phyloP scores from a whole-genome alignment of 495 filamentous ascomycete species.

The Aspergillus kassunensis region DNA sequence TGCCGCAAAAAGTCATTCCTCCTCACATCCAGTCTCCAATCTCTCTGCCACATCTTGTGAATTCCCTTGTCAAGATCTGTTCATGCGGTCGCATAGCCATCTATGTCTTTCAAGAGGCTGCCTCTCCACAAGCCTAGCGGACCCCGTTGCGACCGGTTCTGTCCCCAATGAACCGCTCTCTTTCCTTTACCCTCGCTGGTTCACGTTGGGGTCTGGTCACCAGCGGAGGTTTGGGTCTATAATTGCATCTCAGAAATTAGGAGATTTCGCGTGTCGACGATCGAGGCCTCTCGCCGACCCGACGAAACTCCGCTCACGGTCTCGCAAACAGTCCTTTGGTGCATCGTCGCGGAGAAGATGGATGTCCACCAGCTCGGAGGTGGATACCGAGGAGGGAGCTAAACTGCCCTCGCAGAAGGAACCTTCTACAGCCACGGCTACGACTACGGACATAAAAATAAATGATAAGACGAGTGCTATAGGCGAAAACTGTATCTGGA shows the following conservation, averaged over 20 bases:
- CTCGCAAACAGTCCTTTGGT: constrained; percentile 14
- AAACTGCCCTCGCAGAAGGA: neutral
- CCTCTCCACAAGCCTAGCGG: constrained; percentile 32
- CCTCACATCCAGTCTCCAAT: neutral
- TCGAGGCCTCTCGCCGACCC: neutral
- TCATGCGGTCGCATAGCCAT: constrained; percentile 41
- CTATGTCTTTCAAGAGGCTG: constrained; percentile 39
- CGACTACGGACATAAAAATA: neutral
- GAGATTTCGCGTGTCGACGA: neutral
- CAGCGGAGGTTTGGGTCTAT: constrained; percentile 20
- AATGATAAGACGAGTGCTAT: neutral
- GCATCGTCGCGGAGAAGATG: constrained; percentile 24
- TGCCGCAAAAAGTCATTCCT: neutral
- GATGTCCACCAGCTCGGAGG: constrained; percentile 15
- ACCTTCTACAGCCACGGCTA: neutral
- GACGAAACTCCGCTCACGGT: neutral
- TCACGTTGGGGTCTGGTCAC: constrained; percentile 23
- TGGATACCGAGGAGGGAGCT: neutral
- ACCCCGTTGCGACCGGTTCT: constrained; percentile 16
- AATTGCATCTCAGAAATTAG: neutral
- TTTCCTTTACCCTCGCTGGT: constrained; percentile 47
- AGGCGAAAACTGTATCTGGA: neutral
- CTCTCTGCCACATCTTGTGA: neutral
- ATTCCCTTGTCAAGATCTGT: constrained; percentile 10
- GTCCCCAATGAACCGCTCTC: constrained; percentile 38